phyloP scores from a whole-genome alignment of 225 moss, liverwort and hornwort species.

The Lunularia cruciata region DNA sequence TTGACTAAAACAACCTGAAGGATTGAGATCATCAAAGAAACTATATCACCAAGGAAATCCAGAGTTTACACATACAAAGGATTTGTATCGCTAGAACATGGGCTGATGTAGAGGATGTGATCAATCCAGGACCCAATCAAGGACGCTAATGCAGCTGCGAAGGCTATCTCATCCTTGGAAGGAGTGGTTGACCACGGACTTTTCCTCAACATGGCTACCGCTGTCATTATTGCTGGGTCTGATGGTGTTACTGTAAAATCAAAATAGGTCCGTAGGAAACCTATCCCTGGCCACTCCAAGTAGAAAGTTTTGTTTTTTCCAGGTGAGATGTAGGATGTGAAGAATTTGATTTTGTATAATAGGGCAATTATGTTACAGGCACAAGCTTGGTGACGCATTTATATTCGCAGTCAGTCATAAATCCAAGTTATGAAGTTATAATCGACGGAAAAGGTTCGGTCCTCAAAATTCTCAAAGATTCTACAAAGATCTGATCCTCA shows the following conservation, averaged over 20 bases:
- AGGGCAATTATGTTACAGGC: constrained; percentile 14
- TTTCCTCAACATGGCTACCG: constrained; percentile 82
- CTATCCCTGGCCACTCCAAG: background rate
- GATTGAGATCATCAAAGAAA: no score
- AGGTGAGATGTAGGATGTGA: constrained; percentile 22
- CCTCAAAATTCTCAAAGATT: no score
- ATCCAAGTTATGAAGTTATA: constrained; percentile 2
- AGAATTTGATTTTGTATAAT: constrained; percentile 16
- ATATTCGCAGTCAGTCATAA: constrained; percentile 1
- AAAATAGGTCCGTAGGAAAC: constrained; percentile 42
- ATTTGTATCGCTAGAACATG: no score
- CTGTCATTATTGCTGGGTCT: constrained; percentile 74
- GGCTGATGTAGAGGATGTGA: no score
- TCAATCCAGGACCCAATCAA: constrained; percentile 78
- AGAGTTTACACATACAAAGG: no score
- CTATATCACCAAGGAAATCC: no score
- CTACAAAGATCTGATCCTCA: no score
- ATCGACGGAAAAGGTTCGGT: no score
- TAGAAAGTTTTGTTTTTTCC: constrained; percentile 10
- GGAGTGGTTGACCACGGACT: constrained; percentile 89
- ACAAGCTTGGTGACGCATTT: constrained; percentile 2
- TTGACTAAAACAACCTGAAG: no score
- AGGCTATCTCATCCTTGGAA: constrained; percentile 75
- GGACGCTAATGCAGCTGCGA: constrained; percentile 70
- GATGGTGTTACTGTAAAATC: constrained; percentile 75